A percentile compares a stretch with the other conserved stretches of the same genome.
phyloP scores from a whole-genome alignment of 495 filamentous ascomycete species.

The Tuber microsphaerosporum region DNA sequence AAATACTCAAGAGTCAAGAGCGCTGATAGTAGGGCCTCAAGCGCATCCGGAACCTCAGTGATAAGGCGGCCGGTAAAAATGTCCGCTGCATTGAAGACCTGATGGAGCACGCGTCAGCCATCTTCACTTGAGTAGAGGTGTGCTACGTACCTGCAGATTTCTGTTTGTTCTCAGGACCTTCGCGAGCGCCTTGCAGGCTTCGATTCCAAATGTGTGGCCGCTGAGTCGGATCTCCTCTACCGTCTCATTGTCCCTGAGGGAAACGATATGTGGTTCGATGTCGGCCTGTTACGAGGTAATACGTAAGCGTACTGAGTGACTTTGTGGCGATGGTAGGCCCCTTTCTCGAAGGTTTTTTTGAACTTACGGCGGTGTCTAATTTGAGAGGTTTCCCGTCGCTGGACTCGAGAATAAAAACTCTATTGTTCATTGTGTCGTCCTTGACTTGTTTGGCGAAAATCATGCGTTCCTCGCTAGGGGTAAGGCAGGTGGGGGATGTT shows the following conservation, averaged over 20 bases:
- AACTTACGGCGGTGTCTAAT: constrained; percentile 62
- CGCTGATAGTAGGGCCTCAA: constrained; percentile 74
- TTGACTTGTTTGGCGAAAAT: background rate
- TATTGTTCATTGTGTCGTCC: constrained; percentile 43
- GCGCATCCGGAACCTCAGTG: constrained; percentile 84
- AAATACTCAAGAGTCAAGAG: constrained; percentile 74
- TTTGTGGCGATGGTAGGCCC: constrained; percentile 6
- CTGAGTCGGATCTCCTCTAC: constrained; percentile 76
- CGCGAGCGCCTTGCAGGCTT: constrained; percentile 74
- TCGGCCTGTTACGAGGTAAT: constrained; percentile 49
- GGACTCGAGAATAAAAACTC: constrained; percentile 68
- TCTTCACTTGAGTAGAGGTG: background rate
- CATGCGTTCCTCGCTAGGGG: background rate
- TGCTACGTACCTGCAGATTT: constrained; percentile 56
- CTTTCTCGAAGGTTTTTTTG: background rate
- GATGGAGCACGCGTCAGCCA: constrained; percentile 7
- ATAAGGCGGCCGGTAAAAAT: constrained; percentile 95
- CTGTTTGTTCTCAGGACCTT: constrained; percentile 72
- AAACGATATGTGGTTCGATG: constrained; percentile 73
- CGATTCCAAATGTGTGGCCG: constrained; percentile 86
- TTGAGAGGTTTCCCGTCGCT: constrained; percentile 76
- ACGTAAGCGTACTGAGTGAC: background rate
- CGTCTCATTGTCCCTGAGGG: constrained; percentile 60
- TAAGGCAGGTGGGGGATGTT: background rate
- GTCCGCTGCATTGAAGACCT: constrained; percentile 85